Percentiles rank a stretch among this genome's conserved stretches.
Conservation (phyloP, 495 filamentous ascomycete genomes). For the Trichoderma asperelloides region DNA sequence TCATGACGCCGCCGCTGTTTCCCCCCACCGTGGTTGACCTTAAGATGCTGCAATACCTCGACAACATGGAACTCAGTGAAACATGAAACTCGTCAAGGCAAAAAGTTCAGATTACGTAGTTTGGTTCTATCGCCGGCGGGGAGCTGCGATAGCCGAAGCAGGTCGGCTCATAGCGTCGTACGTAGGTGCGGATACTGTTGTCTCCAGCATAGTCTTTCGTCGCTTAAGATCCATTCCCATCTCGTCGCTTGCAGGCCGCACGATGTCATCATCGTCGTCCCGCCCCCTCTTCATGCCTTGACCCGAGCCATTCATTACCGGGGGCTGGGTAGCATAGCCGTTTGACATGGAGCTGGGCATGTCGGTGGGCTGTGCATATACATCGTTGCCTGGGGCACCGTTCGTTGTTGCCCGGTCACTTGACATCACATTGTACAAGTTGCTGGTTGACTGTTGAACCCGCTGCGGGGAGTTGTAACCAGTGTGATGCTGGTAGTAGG, state of each 20-base stretch:
- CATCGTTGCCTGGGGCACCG: constrained; percentile 52
- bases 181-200: constrained; percentile 32
- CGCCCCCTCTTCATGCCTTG: constrained; percentile 71
- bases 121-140: constrained; percentile 16
- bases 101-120: not conserved
- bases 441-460: constrained; percentile 59
- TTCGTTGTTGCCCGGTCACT: constrained; percentile 69
- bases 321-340: constrained; percentile 44
- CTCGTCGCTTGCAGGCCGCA: constrained; percentile 57
- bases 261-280: constrained; percentile 63
- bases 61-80: constrained; percentile 3
- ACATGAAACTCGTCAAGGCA: constrained; percentile 6
- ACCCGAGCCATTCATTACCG: constrained; percentile 59
- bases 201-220: constrained; percentile 65
- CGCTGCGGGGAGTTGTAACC: constrained; percentile 80
- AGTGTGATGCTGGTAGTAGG: constrained; percentile 57
- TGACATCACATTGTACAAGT: constrained; percentile 83
- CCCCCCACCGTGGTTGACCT: not conserved
- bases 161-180: constrained; percentile 42
- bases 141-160: constrained; percentile 28
- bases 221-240: constrained; percentile 64
- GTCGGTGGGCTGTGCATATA: constrained; percentile 56
- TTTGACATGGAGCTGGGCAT: constrained; percentile 51
- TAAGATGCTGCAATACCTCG: constrained; percentile 1
- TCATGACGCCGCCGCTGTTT: constrained; percentile 5